Evolutionary conservation across 2,329 filamentous ascomycete species (phyloP), one percentile per base, ranked within the genome.

Genomic region (Trichoderma sp.): DNA sequence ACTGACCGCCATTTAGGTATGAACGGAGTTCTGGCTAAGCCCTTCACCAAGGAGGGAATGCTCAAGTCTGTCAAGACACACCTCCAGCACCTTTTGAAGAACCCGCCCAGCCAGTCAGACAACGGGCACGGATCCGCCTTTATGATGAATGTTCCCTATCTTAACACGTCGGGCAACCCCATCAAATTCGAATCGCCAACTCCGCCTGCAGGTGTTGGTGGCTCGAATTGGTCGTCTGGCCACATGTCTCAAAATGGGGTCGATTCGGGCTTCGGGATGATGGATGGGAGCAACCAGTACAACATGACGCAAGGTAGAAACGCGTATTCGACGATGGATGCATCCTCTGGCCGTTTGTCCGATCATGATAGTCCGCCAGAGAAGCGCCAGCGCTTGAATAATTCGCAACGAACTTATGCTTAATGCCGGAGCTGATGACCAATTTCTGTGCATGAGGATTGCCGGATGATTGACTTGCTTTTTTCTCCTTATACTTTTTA

Each of bases 11-110:
- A 51, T n/a, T 2, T 51, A 97, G 94, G 95, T 54, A 97, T 99
- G 94, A 96, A 97, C 76, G 96, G 97, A 76, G 95, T 99, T 21
- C 83, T 99, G 70, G 95, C 96, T 0, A 99, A 99, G 77, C 96
- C 96, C 0, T 99, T 99, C 78, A 99, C 96, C 5, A 91, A 91
- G 75, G 91, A 94, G 73, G 92, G 91, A 49, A 92, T 96, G 83
- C 85, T 93, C 68, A 89, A 91, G 72, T 91, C 97, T 81, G 85
- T 99, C 34, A 92, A 96, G 79, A 96, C 95, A 76, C 93, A 97
- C 77, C 84, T 98, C 60, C 86, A 88, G n/a, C 91, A 94, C 77
- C 85, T 97, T 70, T 90, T 96, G 76, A 93, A 93, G 76, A 87
- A 88, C 69, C 85, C 86, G 4, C 81, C 83, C 3, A 75, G 77